phyloP scores from a whole-genome alignment of 331 rosid genomes.

The Phaseolus coccineus region DNA sequence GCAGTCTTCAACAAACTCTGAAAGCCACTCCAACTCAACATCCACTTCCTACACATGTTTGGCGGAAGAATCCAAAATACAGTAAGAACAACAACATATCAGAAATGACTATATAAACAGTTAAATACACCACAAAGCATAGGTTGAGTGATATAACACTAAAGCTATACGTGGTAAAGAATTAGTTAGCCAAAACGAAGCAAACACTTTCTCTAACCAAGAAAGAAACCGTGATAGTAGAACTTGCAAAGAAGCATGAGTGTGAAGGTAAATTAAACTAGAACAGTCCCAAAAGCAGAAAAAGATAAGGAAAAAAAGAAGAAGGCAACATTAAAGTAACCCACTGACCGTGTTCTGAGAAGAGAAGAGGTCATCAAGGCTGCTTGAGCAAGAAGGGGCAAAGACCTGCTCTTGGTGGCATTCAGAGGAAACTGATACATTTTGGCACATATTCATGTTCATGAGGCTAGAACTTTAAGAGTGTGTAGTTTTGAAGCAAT shows the following conservation, averaged over 20 bases:
- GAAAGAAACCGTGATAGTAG: background rate
- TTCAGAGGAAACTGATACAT: conserved; percentile 58
- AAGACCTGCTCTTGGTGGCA: conserved; percentile 57
- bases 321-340: conserved; percentile 23
- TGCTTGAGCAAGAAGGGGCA: conserved; percentile 53
- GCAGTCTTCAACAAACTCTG: conserved; percentile 78
- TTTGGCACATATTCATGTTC: conserved; percentile 64
- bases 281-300: conserved; percentile 8
- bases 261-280: conserved; percentile 13
- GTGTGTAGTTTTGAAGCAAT: conserved; percentile 22
- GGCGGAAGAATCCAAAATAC: conserved; percentile 22
- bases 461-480: background rate
- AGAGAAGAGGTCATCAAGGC: conserved; percentile 71
- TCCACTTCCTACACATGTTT: conserved; percentile 63
- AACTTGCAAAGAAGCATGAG: conserved; percentile 25
- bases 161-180: conserved; percentile 32
- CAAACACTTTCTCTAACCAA: conserved; percentile 10
- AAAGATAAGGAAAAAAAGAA: conserved; percentile 5
- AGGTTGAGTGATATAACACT: background rate
- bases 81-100: conserved; percentile 27
- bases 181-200: conserved; percentile 3
- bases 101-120: background rate
- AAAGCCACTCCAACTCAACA: conserved; percentile 75
- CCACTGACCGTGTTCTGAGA: conserved; percentile 62
- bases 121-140: conserved; percentile 35